These are phyloP conservation scores for Leucaena leucocephala DNA, from an alignment of 306 rosid species.

Conservation along the genomic window DNA sequence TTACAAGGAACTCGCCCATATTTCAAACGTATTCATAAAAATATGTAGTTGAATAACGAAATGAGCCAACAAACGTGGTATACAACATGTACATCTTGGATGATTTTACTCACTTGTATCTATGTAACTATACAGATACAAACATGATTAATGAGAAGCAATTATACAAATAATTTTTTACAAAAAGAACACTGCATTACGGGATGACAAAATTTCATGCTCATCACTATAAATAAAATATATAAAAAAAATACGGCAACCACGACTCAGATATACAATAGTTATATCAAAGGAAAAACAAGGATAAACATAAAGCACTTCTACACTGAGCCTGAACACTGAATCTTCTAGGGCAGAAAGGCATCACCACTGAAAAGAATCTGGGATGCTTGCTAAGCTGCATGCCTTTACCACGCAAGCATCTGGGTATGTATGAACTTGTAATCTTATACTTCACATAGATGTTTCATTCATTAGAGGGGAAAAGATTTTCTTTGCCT, in stretches of 20 bases:
- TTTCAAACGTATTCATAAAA: background rate
- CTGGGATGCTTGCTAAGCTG: background rate
- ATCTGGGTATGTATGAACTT: slow-evolving; percentile 40
- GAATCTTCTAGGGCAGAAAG: slow-evolving; percentile 37
- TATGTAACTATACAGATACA: slow-evolving; percentile 25
- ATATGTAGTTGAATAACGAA: background rate
- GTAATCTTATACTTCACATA: slow-evolving; percentile 34
- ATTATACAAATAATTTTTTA: slow-evolving; percentile 28
- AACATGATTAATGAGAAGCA: slow-evolving; percentile 32
- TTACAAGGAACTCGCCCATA: background rate
- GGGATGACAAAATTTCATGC: slow-evolving; percentile 60
- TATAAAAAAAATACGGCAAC: slow-evolving; percentile 41
- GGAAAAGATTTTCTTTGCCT: slow-evolving; percentile 35
- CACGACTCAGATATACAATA: slow-evolving; percentile 56
- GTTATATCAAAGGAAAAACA: slow-evolving; percentile 24
- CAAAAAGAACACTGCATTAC: slow-evolving; percentile 40
- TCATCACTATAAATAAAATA: slow-evolving; percentile 41
- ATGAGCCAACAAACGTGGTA: slow-evolving; percentile 1
- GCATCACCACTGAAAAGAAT: slow-evolving; percentile 25
- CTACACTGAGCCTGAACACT: slow-evolving; percentile 42
- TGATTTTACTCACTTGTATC: slow-evolving; percentile 12
- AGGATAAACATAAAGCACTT: slow-evolving; percentile 37
- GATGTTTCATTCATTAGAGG: slow-evolving; percentile 27
- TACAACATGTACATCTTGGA: slow-evolving; percentile 21
- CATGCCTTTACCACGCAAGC: slow-evolving; percentile 28